Base-by-base conservation (phyloP, 805 yeast genomes). In the Cyberlindnera misumaiensis region DNA sequence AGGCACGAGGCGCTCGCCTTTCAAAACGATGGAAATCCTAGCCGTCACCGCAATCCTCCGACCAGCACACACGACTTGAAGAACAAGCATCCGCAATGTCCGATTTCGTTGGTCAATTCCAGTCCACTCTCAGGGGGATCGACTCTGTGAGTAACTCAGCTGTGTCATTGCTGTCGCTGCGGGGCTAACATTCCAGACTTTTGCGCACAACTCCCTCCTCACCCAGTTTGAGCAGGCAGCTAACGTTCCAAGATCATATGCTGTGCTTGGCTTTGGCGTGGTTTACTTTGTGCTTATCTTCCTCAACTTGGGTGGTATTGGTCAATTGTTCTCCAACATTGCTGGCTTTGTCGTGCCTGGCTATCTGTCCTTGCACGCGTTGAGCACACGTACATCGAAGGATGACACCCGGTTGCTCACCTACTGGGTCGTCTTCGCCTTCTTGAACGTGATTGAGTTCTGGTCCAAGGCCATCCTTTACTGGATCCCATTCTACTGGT, bases 381-480 rank as follows among this genome's bases (percentile, higher is more conserved):
- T 93, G 49, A 83, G 79, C 62, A 83, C 96, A 16, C 48, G 76
- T 9, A 56, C 73, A 13, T 64, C 78, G 30, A 64, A 67, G 31
- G 97, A 90, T 61, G 99, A 93, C 64, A 79, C 93, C 34, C 81
- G 83, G 60, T 76, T 85, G 59, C 75, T 93, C 57, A 85, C 97
- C 11, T 93, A 93, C 72, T 93, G 98, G 98, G 96, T 93, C 42
- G 95, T 93, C n/a, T 93, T 85, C 59, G 95, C 96, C 12, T 79
- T 80, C 53, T 76, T 93, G 68, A 86, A 80, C 62, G 89, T 93
- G 38, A 60, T 87, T 55, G 99, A 93, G 69, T 93, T 87, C 74
- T 93, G 97, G 97, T 80, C 96, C 39, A 77, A 79, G 56, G 83
- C 96, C 28, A 82, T 93, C 53, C 72, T 90, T 43, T 88, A 88